Percentiles rank a stretch among this genome's conserved stretches.
These are phyloP conservation scores for Puya raimondii DNA, from an alignment of 176 grass and related monocot species.

Conservation along the genomic window DNA sequence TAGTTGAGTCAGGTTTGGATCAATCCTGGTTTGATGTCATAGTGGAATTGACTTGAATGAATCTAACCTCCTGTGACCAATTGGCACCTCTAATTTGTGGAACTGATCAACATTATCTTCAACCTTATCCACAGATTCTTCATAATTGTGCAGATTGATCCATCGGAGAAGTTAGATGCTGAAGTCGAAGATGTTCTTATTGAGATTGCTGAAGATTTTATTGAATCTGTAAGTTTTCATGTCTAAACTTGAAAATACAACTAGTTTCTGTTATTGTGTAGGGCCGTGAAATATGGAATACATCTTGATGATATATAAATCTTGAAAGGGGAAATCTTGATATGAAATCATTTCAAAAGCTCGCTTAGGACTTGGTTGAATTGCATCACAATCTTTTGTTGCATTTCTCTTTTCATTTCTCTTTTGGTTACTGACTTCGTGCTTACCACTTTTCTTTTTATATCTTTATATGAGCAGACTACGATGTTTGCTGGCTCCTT, in stretches of 20 bases:
- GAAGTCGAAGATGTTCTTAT: constrained; percentile 97
- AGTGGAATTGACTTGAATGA: not conserved
- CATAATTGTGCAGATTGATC: constrained; percentile 49
- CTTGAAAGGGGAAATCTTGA: not conserved
- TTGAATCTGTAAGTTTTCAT: constrained; percentile 68
- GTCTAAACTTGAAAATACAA: not conserved
- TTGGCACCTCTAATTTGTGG: not conserved
- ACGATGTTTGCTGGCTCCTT: constrained; percentile 88
- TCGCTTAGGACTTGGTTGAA: not conserved
- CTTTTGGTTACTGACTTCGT: not conserved
- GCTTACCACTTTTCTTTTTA: not conserved
- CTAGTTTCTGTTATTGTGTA: not conserved
- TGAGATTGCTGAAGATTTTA: constrained; percentile 96
- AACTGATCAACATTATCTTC: not conserved
- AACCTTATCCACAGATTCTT: constrained; percentile 6
- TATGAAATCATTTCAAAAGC: not conserved
- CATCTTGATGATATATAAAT: not conserved
- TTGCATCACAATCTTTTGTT: not conserved
- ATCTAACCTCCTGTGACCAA: not conserved
- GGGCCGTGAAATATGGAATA: not conserved
- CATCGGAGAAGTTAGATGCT: constrained; percentile 73
- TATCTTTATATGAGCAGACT: constrained; percentile 50
- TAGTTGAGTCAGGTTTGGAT: not conserved
- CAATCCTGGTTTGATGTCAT: not conserved
- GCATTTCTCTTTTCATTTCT: not conserved